phyloP scores from a whole-genome alignment of 2,329 filamentous ascomycete genomes.

The Aureobasidium sp. region DNA sequence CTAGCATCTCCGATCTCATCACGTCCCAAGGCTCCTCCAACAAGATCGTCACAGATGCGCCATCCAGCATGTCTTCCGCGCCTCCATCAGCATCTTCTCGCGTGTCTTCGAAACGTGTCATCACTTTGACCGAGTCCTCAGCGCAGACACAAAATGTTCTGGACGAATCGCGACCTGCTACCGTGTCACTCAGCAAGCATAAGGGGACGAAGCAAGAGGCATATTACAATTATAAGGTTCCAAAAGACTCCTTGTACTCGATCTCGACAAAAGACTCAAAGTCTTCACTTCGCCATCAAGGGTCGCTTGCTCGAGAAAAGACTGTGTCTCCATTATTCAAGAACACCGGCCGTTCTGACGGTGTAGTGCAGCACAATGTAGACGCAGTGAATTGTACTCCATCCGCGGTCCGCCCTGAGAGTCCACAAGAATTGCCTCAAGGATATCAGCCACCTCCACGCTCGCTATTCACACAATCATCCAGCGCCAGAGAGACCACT shows the following conservation, averaged over 20 bases:
- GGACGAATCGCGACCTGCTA: neutral
- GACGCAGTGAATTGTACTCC: neutral
- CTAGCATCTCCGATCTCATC: neutral
- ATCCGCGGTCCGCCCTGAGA: neutral
- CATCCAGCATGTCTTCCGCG: neutral
- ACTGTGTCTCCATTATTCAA: neutral
- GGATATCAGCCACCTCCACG: neutral
- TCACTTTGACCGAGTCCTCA: neutral
- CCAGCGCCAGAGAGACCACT: neutral
- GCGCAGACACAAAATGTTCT: neutral
- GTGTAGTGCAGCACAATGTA: neutral
- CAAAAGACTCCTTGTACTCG: constrained; percentile 3
- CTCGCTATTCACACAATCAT: neutral
- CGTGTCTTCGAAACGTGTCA: neutral
- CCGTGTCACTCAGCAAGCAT: neutral
- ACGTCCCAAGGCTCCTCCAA: neutral
- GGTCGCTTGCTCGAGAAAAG: neutral
- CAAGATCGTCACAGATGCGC: neutral
- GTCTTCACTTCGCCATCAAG: neutral
- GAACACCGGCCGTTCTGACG: neutral
- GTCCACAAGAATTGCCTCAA: neutral
- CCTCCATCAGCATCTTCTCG: neutral
- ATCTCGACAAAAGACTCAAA: neutral
- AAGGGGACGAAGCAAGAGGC: neutral
- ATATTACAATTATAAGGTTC: neutral